Conservation (phyloP, 2,329 filamentous ascomycete species). For the Verticillium zaregamsianum region DNA sequence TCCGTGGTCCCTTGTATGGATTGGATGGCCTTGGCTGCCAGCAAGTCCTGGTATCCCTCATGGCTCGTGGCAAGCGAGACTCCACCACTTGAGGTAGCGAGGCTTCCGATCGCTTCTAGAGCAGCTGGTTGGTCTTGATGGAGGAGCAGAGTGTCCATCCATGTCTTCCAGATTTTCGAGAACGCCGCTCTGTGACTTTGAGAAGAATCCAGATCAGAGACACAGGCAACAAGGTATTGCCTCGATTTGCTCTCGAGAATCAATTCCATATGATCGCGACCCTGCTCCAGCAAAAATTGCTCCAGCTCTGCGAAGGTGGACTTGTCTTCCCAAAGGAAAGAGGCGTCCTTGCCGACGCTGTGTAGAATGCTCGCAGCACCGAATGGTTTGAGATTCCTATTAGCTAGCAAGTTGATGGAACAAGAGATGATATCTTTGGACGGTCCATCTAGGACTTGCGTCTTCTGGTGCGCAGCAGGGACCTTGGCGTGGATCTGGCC, state of each 20-base stretch:
- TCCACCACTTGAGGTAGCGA: conserved; percentile 43
- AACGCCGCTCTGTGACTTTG: conserved; percentile 32
- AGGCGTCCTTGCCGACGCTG: conserved; percentile 19
- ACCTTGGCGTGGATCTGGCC: conserved; percentile 37
- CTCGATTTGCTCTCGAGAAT: conserved; percentile 68
- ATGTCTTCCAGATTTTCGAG: conserved; percentile 37
- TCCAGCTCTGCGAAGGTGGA: conserved; percentile 29
- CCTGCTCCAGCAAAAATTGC: conserved; percentile 41
- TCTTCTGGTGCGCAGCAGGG: conserved; percentile 18
- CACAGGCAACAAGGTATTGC: conserved; percentile 58
- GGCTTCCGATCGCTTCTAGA: conserved; percentile 31
- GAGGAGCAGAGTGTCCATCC: conserved; percentile 36
- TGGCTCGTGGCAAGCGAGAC: conserved; percentile 32
- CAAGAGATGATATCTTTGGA: conserved; percentile 12
- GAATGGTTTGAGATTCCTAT: conserved; percentile 53
- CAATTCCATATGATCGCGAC: conserved; percentile 49
- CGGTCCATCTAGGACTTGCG: conserved; percentile 25
- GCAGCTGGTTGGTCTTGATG: conserved; percentile 21
- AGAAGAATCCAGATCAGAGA: conserved; percentile 51
- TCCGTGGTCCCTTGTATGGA: conserved; percentile 28
- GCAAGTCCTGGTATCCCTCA: conserved; percentile 39
- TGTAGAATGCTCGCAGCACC: conserved; percentile 46
- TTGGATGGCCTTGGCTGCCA: conserved; percentile 19
- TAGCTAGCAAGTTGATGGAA: conserved; percentile 38
- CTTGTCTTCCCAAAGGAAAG: conserved; percentile 34